Base-by-base conservation (phyloP, 2,329 filamentous ascomycete species). In the Lasiodiplodia sp. region DNA sequence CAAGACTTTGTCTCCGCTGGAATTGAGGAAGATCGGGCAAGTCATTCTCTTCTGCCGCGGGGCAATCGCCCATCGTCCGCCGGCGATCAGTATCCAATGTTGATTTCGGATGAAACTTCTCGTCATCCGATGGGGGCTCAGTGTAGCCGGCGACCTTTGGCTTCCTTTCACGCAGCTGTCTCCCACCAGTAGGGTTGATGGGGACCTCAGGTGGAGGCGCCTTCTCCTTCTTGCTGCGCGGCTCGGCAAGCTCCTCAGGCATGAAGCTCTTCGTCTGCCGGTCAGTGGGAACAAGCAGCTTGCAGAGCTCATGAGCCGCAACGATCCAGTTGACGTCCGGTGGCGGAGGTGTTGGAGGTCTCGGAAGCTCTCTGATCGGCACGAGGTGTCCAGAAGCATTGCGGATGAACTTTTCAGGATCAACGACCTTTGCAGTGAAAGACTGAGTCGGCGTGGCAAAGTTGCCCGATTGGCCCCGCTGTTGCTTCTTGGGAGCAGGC, bases 361-460 rank as follows among this genome's bases (percentile, higher is more conserved):
- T 79, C 28, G 83, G 52, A 18, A 56, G 37, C 23, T 69, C 58
- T 47, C 67, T 68, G 66, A 65, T 44, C 82, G 58, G 67, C 18
- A 65, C 67, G 10, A 62, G 49, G 81, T 56, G 88, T 80, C 85
- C 86, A 2, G 90, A 91, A 34, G 89, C 79, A 71, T 85, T 91
- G 34, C 90, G 53, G 86, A 52, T 88, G 86, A 71, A 92, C 83
- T 70, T 88, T 10, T 89, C 83, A 1, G 90, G 87, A 56, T 91
- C 87, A 0, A 92, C 85, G 12, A 93, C 90, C 79, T 93, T 97
- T 28, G 93, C 93, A 1, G 90, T 89, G 52, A 93, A 98, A 0
- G 95, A 92, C 70, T 95, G 92, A 0, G 95, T 98, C 0, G 94
- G 93, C 1, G 94, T 93, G 2, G 89, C 93, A 79, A 94, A 97